Percentiles rank a stretch among this genome's conserved stretches.
phyloP scores from a whole-genome alignment of 2,329 filamentous ascomycete genomes.

The Apiospora kogelbergensis region DNA sequence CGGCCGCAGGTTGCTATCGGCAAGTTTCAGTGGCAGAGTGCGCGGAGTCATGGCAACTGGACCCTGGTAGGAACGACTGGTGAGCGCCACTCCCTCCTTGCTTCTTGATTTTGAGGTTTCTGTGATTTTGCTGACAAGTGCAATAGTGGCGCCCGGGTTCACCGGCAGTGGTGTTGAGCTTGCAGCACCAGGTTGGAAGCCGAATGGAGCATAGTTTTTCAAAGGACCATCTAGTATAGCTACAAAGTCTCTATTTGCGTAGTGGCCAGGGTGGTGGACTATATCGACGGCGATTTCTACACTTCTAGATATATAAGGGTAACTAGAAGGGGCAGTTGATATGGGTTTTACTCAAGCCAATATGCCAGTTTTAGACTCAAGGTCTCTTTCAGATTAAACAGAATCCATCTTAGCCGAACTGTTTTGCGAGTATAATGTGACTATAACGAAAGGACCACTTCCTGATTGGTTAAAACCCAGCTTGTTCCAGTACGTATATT shows the following conservation, averaged over 20 bases:
- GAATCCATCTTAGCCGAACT: background rate
- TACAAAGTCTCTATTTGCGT: background rate
- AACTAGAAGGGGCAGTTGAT: background rate
- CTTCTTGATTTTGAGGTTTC: no score
- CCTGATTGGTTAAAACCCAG: background rate
- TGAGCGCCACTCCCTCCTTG: constrained; percentile 15
- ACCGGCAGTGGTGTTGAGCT: constrained; percentile 9
- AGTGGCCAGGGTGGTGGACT: background rate
- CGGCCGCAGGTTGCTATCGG: constrained; percentile 43
- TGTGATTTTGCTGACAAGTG: background rate
- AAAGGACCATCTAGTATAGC: no score
- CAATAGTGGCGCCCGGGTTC: constrained; percentile 11
- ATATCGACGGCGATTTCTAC: background rate
- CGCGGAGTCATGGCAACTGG: constrained; percentile 45
- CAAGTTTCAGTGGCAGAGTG: constrained; percentile 45
- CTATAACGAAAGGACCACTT: background rate
- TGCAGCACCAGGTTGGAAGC: constrained; percentile 10
- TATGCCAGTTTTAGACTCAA: no score
- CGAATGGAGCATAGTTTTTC: background rate
- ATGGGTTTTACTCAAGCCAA: background rate
- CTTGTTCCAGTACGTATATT: background rate
- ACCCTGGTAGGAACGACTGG: constrained; percentile 44
- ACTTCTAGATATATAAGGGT: background rate
- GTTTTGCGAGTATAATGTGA: background rate
- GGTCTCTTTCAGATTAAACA: background rate